These are phyloP conservation scores for Xylariaceae sp. DNA, from an alignment of 2,329 filamentous ascomycete genomes.

Conservation along the genomic window DNA sequence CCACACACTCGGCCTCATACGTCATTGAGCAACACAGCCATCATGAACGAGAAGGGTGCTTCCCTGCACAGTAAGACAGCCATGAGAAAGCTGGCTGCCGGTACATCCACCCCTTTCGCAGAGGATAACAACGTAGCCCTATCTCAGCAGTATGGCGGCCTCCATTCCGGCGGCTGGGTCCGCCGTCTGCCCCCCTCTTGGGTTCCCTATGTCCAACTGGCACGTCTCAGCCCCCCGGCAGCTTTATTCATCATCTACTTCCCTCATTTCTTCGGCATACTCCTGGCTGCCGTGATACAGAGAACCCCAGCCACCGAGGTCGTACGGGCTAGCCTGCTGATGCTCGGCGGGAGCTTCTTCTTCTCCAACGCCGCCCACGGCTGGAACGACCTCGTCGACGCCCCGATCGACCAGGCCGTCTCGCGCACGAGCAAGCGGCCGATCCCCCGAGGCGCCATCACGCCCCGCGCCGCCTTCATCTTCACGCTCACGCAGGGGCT, in stretches of 20 bases:
- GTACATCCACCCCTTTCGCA: background rate
- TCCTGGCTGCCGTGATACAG: slow-evolving; percentile 24
- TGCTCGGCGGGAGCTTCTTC: slow-evolving; percentile 29
- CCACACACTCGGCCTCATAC: too few relatives aligned
- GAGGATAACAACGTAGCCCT: slow-evolving; percentile 19
- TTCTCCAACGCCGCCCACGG: slow-evolving; percentile 30
- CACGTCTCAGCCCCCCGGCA: slow-evolving; percentile 29
- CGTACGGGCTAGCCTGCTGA: slow-evolving; percentile 13
- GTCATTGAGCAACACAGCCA: background rate
- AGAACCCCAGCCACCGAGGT: slow-evolving; percentile 17
- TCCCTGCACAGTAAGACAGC: slow-evolving; percentile 15
- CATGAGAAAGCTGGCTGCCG: slow-evolving; percentile 11
- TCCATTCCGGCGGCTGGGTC: slow-evolving; percentile 29
- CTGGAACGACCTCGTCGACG: slow-evolving; percentile 35
- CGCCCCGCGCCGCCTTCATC: slow-evolving; percentile 24
- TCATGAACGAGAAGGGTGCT: slow-evolving; percentile 9
- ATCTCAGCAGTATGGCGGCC: slow-evolving; percentile 30
- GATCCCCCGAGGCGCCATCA: slow-evolving; percentile 32
- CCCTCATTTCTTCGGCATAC: slow-evolving; percentile 30
- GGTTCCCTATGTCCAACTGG: slow-evolving; percentile 31
- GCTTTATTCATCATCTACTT: slow-evolving; percentile 31
- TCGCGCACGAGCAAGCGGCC: slow-evolving; percentile 30
- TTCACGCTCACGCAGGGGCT: slow-evolving; percentile 28
- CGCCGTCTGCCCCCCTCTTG: slow-evolving; percentile 27
- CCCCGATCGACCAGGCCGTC: slow-evolving; percentile 29